These are phyloP conservation scores for Leptodontidium sp. DNA, from an alignment of 2,329 filamentous ascomycete genomes.

Conservation along the genomic window DNA sequence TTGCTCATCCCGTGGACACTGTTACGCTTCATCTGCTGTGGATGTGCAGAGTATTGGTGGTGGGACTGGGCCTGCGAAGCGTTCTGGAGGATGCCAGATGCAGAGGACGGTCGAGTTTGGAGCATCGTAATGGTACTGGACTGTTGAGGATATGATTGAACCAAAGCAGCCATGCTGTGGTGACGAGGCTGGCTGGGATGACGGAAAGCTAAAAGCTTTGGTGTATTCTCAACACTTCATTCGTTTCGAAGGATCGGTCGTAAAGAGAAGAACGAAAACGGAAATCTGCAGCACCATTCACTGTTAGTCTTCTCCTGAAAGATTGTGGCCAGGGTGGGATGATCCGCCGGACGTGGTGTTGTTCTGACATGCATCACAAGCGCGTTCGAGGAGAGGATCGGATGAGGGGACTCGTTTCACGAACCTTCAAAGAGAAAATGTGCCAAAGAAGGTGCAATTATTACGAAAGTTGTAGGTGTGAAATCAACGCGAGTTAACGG, in stretches of 20 bases:
- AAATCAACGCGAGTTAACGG: conserved; percentile 49
- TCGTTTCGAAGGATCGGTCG: conserved; percentile 29
- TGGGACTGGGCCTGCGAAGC: conserved; percentile 45
- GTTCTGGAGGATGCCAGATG: conserved; percentile 58
- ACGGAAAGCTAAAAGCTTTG: conserved; percentile 39
- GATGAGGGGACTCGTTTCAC: conserved; percentile 36
- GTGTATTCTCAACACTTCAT: conserved; percentile 33
- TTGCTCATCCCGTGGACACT: conserved; percentile 60
- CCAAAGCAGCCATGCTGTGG: conserved; percentile 81
- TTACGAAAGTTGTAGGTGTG: conserved; percentile 42
- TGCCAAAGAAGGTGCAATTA: conserved; percentile 43
- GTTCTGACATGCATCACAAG: conserved; percentile 25
- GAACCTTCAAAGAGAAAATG: conserved; percentile 42
- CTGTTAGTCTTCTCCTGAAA: conserved; percentile 18
- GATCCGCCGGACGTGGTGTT: conserved; percentile 32
- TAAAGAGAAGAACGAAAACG: conserved; percentile 21
- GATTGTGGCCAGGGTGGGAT: not conserved
- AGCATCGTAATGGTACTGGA: conserved; percentile 78
- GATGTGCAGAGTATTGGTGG: conserved; percentile 58
- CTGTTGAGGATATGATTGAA: conserved; percentile 82
- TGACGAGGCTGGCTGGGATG: conserved; percentile 30
- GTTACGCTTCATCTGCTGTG: conserved; percentile 56
- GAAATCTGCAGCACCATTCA: conserved; percentile 30
- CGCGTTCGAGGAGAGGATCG: conserved; percentile 30
- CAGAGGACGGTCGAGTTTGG: conserved; percentile 74